Percentiles rank a stretch among this genome's conserved stretches.
Conservation (phyloP, 768 basidiomycete species). For the Suillus lakei region DNA sequence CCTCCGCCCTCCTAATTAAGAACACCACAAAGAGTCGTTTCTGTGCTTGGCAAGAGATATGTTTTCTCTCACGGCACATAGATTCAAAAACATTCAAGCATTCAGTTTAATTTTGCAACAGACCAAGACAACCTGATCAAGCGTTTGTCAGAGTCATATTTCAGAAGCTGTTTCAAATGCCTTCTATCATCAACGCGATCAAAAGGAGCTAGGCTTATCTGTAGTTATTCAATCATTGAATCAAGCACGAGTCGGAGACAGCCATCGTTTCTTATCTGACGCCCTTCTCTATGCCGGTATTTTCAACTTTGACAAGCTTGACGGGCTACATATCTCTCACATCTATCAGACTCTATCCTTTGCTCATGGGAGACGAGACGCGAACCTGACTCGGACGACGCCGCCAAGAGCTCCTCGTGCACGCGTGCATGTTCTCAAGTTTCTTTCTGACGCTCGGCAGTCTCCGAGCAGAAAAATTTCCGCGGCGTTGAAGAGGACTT, state of each 20-base stretch:
- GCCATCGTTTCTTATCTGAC: not conserved
- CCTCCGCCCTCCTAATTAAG: slow-evolving; percentile 13
- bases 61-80: not conserved
- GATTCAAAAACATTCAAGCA: not conserved
- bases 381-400: not conserved
- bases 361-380: not conserved
- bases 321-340: not conserved
- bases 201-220: not conserved
- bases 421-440: not conserved
- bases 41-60: not conserved
- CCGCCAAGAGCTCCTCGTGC: not conserved
- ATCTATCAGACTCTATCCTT: no score
- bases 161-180: not conserved
- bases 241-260: not conserved
- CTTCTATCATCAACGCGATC: not conserved
- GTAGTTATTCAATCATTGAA: not conserved
- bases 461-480: not conserved
- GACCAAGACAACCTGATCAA: not conserved
- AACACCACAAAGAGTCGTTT: slow-evolving; percentile 8
- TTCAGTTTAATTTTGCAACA: not conserved
- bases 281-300: not conserved
- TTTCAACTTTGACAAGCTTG: not conserved
- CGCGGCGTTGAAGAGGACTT: slow-evolving; percentile 4
- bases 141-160: not conserved
- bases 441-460: not conserved